Evolutionary conservation across 257 asterid species (phyloP), one percentile per base, ranked within the genome.

Genomic region (Solanum pennellii): DNA sequence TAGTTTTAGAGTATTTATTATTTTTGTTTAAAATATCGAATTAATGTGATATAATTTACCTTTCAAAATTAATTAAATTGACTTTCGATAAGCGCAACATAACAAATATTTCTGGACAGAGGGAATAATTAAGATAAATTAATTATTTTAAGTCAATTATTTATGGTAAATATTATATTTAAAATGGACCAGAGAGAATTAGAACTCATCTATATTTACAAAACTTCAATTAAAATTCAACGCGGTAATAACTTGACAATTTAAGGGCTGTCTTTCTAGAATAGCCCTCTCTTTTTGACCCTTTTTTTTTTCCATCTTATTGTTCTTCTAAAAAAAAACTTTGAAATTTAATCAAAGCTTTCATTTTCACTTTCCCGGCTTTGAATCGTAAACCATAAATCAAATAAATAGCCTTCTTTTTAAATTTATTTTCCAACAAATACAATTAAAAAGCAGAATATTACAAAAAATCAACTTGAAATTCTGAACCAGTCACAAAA

Each of bases 371-470:
- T 73, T 73, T 73, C 89, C 12, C 4, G 42, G 44, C 60, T 15
- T 69, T 89, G 85, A 91, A 89, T 88, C 88, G 77, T 87, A 87
- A 74, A 11, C 21, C 39, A 85, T 88, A 92, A 90, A 91, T 85
- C 79, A 5, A 47, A 82, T 49, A 82, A 49, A 82, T 82, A 82
- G 29, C 44, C 45, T 20, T 29, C 6, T 85, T 90, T 86, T 71
- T 31, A 15, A 9, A 23, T 4, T 7, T 69, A 7, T 69, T 12
- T 75, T 23, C 29, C 29, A 25, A 15, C 33, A 77, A 14, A 42
- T 45, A 13, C 4, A 27, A 47, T 47, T 80, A 15, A 80, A 92
- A 44, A 47, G 7, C 25, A 45, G 27, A 45, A 45, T 25, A 79
- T 25, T 13, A 47, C 88, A 29, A 45, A 27, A 80, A 47, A 47